A percentile compares a stretch with the other conserved stretches of the same genome.
Conservation (phyloP, 2,329 filamentous ascomycete genomes). For the Clonostachys chloroleuca region DNA sequence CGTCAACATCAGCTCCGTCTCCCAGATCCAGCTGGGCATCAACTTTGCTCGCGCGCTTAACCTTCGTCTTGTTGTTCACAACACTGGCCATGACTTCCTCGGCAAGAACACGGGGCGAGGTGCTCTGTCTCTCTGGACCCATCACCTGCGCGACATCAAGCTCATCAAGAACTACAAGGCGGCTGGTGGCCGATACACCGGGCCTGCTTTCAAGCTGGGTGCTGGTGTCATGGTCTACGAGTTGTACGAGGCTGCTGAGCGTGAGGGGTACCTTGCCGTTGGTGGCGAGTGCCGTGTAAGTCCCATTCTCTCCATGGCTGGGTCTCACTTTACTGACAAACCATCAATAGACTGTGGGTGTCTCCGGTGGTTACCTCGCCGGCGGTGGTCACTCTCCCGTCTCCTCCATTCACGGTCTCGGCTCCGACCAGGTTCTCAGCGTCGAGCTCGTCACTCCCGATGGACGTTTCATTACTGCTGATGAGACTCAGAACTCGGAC, state of each 20-base stretch:
- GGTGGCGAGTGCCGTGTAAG: slow-evolving; percentile 43
- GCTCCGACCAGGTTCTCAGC: slow-evolving; percentile 44
- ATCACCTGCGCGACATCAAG: slow-evolving; percentile 40
- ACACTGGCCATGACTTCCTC: slow-evolving; percentile 49
- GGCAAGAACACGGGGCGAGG: slow-evolving; percentile 61
- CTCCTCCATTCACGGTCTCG: slow-evolving; percentile 32
- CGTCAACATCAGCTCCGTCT: slow-evolving; percentile 31
- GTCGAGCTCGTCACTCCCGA: slow-evolving; percentile 41
- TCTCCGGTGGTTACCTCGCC: slow-evolving; percentile 16
- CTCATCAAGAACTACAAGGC: slow-evolving; percentile 12
- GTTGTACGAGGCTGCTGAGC: slow-evolving; percentile 43
- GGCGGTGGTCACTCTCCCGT: slow-evolving; percentile 47
- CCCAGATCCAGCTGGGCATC: slow-evolving; percentile 38
- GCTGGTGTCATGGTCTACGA: slow-evolving; percentile 49
- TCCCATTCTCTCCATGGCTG: neutral
- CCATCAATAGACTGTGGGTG: slow-evolving; percentile 12
- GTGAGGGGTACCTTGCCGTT: slow-evolving; percentile 40
- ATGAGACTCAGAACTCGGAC: slow-evolving; percentile 33
- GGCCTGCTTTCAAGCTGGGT: slow-evolving; percentile 49
- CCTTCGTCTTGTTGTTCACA: slow-evolving; percentile 44
- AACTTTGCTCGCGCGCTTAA: slow-evolving; percentile 39
- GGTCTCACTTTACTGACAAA: neutral
- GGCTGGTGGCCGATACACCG: slow-evolving; percentile 21
- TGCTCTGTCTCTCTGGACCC: slow-evolving; percentile 51
- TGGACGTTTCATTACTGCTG: slow-evolving; percentile 33